A percentile compares a stretch with the other conserved stretches of the same genome.
phyloP scores from a whole-genome alignment of 1,284 basidiomycete species.

The Pseudozyma flocculosa region DNA sequence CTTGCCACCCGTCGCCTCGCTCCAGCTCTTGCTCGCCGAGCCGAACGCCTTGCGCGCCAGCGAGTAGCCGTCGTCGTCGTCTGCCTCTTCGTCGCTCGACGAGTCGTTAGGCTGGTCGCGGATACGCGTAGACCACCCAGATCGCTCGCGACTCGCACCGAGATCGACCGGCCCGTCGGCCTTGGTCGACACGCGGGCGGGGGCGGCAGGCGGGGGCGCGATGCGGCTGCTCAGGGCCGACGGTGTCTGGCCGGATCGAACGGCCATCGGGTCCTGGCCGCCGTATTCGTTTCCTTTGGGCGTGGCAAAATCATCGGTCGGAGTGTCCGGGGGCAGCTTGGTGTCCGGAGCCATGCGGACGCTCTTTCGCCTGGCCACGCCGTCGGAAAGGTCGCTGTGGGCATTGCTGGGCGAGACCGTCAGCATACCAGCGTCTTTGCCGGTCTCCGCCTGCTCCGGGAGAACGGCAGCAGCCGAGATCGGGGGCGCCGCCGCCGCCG shows the following conservation, averaged over 20 bases:
- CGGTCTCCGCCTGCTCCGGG: slow-evolving; percentile 3
- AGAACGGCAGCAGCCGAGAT: slow-evolving; percentile 4
- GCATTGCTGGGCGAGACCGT: slow-evolving; percentile 12
- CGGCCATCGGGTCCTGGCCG: slow-evolving; percentile 26
- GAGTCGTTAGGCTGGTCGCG: slow-evolving; percentile 12
- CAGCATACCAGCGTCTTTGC: slow-evolving; percentile 1
- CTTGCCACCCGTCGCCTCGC: slow-evolving; percentile 44
- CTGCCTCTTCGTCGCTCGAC: slow-evolving; percentile 47
- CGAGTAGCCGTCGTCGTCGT: slow-evolving; percentile 37
- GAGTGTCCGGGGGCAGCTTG: slow-evolving; percentile 50
- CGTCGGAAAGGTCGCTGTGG: slow-evolving; percentile 27
- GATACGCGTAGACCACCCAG: slow-evolving; percentile 48
- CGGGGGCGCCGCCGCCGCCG: slow-evolving; percentile 1
- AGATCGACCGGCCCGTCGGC: slow-evolving; percentile 34
- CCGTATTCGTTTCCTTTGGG: slow-evolving; percentile 28
- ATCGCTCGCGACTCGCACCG: slow-evolving; percentile 24
- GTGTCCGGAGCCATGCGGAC: slow-evolving; percentile 53
- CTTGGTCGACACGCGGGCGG: slow-evolving; percentile 16
- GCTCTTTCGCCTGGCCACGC: slow-evolving; percentile 41
- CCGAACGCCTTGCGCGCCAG: slow-evolving; percentile 50
- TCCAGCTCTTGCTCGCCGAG: slow-evolving; percentile 40
- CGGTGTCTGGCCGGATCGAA: slow-evolving; percentile 2
- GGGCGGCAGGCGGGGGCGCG: slow-evolving; percentile 39
- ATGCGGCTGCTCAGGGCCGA: slow-evolving; percentile 35
- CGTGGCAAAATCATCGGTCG: slow-evolving; percentile 15